Evolutionary conservation across 176 grass and related monocot species (phyloP).

Genomic region (Coix lacrymajobi): DNA sequence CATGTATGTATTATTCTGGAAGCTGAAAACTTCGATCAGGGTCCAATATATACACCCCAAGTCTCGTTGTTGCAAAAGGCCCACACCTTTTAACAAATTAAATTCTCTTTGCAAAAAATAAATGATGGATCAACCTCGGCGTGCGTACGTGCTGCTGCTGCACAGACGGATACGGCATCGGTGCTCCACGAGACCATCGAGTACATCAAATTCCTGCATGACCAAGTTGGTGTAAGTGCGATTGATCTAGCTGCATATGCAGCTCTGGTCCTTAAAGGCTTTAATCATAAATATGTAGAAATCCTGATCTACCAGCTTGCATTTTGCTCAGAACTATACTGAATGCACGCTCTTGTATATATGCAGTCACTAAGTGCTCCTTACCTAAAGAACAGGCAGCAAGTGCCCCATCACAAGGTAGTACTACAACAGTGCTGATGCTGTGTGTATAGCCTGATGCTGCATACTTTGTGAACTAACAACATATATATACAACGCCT

Average conservation of each 20-base stretch:
- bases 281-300: constrained; percentile 15
- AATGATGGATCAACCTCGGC: constrained; percentile 23
- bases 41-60: not conserved
- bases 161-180: constrained; percentile 94
- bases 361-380: constrained; percentile 70
- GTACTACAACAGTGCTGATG: not conserved
- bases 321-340: not conserved
- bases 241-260: constrained; percentile 4
- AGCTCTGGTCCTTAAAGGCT: not conserved
- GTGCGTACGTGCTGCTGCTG: not conserved
- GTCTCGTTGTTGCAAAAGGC: not conserved
- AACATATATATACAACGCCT: not conserved
- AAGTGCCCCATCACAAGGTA: constrained; percentile 66
- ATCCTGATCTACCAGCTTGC: not conserved
- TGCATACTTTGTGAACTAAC: not conserved
- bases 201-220: constrained; percentile 98
- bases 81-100: not conserved
- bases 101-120: not conserved
- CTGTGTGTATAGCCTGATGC: not conserved
- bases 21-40: constrained; percentile 10
- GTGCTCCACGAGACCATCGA: constrained; percentile 97
- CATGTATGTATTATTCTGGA: constrained; percentile 2
- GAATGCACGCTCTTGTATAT: not conserved
- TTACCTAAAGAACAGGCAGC: constrained; percentile 71
- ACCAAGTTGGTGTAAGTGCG: constrained; percentile 90